Evolutionary conservation across 108 stramenopile species (phyloP).

Genomic region (Cyclotella baltica): DNA sequence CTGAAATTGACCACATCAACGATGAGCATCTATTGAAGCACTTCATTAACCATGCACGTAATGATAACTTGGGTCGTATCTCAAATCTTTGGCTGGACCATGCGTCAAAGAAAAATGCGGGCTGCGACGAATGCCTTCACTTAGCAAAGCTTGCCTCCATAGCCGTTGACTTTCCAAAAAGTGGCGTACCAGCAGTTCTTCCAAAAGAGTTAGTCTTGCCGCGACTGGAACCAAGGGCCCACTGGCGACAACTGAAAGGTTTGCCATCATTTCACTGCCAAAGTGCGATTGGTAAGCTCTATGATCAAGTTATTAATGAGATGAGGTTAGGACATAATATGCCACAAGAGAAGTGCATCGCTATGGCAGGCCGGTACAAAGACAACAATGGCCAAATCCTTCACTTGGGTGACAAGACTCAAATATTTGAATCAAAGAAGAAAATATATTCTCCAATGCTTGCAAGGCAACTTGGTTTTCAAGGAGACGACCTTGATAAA

Average conservation of each 20-base stretch:
- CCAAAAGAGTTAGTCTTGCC: neutral
- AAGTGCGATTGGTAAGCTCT: conserved; percentile 9
- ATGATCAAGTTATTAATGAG: conserved; percentile 8
- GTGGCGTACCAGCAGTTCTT: neutral
- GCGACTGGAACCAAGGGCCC: neutral
- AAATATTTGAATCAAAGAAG: conserved; percentile 2
- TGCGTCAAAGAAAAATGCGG: conserved; percentile 1
- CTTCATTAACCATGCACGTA: conserved; percentile 39
- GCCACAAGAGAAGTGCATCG: neutral
- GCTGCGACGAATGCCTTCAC: neutral
- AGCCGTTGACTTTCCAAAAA: conserved; percentile 10
- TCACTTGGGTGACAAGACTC: neutral
- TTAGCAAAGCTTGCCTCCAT: conserved; percentile 3
- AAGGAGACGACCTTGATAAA: neutral
- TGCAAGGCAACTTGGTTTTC: neutral
- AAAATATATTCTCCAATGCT: neutral
- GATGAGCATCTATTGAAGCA: conserved; percentile 21
- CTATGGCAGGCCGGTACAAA: conserved; percentile 1
- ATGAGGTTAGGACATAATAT: neutral
- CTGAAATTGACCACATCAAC: neutral
- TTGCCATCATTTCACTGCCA: conserved; percentile 12
- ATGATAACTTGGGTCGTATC: conserved; percentile 15
- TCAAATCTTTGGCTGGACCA: conserved; percentile 9
- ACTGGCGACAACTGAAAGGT: conserved; percentile 1
- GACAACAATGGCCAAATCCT: conserved; percentile 10